These are phyloP conservation scores for Tilletia setariae DNA, from an alignment of 1,284 basidiomycete genomes.

Conservation along the genomic window DNA sequence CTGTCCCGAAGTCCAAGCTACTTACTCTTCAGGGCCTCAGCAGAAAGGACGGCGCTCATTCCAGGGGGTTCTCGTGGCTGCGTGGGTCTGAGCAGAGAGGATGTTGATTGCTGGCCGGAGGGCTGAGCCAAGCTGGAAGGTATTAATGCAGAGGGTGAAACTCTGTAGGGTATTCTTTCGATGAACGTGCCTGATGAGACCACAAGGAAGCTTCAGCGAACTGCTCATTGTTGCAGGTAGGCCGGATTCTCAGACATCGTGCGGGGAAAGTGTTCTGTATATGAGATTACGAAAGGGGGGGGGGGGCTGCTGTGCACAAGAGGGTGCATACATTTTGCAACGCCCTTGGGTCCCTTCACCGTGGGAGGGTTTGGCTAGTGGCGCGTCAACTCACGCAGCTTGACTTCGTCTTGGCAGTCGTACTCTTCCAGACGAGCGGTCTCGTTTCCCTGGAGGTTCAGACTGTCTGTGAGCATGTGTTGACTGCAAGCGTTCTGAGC, in stretches of 20 bases:
- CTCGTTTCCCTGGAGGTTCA: slow-evolving; percentile 28
- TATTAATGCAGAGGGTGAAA: no score
- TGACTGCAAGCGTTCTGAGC: background rate
- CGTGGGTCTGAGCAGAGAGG: slow-evolving; percentile 3
- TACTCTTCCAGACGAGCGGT: slow-evolving; percentile 31
- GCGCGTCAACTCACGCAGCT: slow-evolving; percentile 23
- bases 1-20: background rate
- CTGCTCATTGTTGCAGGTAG: no score
- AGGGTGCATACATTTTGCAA: no score
- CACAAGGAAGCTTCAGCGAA: no score
- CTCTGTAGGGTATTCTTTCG: no score
- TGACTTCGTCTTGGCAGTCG: slow-evolving; percentile 29
- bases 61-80: background rate
- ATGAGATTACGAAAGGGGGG: no score
- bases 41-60: slow-evolving; percentile 10
- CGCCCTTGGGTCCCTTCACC: no score
- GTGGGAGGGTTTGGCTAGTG: background rate
- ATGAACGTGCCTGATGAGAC: no score
- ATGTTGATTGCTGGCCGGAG: background rate
- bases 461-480: background rate
- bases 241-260: no score
- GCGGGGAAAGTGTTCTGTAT: no score
- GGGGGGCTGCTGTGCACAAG: no score
- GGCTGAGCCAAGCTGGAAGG: no score
- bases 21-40: slow-evolving; percentile 10